Conservation (phyloP, 2,329 filamentous ascomycete genomes). For the Pseudofabraea citricarpa region DNA sequence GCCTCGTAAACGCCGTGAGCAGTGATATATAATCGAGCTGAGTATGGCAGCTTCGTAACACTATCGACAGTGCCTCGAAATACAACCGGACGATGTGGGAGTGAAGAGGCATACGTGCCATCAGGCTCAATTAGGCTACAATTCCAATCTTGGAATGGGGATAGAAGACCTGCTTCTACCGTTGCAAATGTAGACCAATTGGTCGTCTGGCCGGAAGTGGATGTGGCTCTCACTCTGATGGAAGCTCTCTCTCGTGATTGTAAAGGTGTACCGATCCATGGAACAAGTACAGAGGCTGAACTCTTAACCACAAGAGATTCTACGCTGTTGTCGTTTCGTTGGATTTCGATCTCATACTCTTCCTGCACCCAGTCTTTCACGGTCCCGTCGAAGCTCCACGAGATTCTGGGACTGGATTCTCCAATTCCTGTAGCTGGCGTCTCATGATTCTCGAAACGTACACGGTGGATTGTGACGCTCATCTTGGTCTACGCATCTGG, state of each 20-base stretch:
- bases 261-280: constrained; percentile 36
- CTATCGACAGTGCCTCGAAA: constrained; percentile 31
- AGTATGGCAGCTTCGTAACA: constrained; percentile 6
- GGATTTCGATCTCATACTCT: constrained; percentile 39
- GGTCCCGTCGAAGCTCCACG: constrained; percentile 39
- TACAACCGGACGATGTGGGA: constrained; percentile 24
- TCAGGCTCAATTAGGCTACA: constrained; percentile 19
- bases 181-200: constrained; percentile 25
- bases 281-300: constrained; percentile 33
- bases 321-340: constrained; percentile 12
- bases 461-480: neutral
- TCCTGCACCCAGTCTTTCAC: constrained; percentile 37
- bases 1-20: constrained; percentile 30
- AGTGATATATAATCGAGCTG: constrained; percentile 31
- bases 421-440: constrained; percentile 38
- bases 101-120: neutral
- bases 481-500: no score
- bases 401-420: constrained; percentile 38
- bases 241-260: constrained; percentile 21
- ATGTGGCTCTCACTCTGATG: constrained; percentile 26
- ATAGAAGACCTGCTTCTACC: constrained; percentile 31
- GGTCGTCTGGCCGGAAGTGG: constrained; percentile 11
- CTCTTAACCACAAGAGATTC: constrained; percentile 8
- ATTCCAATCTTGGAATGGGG: constrained; percentile 28
- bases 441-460: constrained; percentile 17